Evolutionary conservation across 1,284 basidiomycete species (phyloP).

Genomic region (Anthracocystis panici-leucophaei): DNA sequence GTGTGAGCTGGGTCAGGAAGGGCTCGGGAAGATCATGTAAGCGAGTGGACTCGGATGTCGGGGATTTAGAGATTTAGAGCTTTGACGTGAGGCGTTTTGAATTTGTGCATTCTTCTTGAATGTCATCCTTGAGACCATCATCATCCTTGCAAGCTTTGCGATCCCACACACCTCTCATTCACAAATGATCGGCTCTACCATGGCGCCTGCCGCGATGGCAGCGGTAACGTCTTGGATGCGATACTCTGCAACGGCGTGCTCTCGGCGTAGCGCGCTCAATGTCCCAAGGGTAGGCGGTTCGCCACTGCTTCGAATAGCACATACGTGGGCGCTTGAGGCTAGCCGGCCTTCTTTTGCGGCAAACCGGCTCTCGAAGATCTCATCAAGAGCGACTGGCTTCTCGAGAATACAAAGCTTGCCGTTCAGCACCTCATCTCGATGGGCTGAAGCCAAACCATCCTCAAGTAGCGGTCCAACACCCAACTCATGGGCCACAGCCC

Average conservation of each 20-base stretch:
- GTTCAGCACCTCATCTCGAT: constrained; percentile 21
- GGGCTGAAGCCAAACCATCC: constrained; percentile 5
- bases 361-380: not conserved
- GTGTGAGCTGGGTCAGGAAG: no score
- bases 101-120: constrained; percentile 4
- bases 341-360: not conserved
- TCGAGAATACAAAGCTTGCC: constrained; percentile 15
- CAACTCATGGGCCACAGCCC: constrained; percentile 15
- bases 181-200: constrained; percentile 15
- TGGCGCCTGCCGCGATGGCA: constrained; percentile 1
- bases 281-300: constrained; percentile 13
- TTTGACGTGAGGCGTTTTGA: no score
- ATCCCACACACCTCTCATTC: no score
- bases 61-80: no score
- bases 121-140: not conserved
- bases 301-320: constrained; percentile 38
- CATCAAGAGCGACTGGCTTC: not conserved
- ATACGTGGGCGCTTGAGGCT: constrained; percentile 42
- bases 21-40: no score
- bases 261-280: constrained; percentile 4
- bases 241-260: constrained; percentile 12
- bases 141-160: not conserved
- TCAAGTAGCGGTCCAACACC: not conserved
- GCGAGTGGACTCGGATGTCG: no score
- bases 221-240: constrained; percentile 22